Evolutionary conservation across 202 grass and related monocot species (phyloP), one percentile per base, ranked within the genome.

Genomic region (Cymbopogon flexuosus): DNA sequence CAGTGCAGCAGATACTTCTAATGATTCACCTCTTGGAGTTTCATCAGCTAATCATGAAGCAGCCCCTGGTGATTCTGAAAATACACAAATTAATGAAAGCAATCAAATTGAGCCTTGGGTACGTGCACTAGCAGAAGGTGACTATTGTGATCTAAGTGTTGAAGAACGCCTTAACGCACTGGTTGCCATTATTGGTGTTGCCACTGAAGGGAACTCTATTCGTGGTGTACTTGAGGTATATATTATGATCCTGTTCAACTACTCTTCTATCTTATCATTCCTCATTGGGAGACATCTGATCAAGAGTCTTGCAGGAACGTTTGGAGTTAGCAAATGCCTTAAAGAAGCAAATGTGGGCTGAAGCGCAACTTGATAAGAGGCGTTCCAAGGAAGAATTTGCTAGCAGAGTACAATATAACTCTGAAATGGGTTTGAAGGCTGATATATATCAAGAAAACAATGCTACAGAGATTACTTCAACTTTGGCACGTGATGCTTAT

Each of bases 341-440:
- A 75, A 98, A 95, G 77, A 98, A 98, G 80, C 96, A 98, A 86
- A 93, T 98, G 90, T 95, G 88, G 92, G 90, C 90, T 3, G 96
- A 98, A 66, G 96, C 88, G 82, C 96, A 98, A 70, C 82, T 87
- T 67, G 96, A 95, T 76, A 98, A 91, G 84, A 94, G 86, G 60
- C 96, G 92, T 78, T 89, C 83, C 62, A 95, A 84, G 76, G 96
- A 93, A 87, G 96, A 98, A 65, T 89, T 86, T 93, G 74, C 79
- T 76, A 86, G 57, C 70, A 91, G 66, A 88, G 23, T 82, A 62
- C 96, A 93, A 77, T 93, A 76, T 61, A 89, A 79, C 88, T 86
- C 92, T 88, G 90, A 79, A 73, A 57, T 42, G 68, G 88, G 77
- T 79, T 82, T 65, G 18, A 94, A 87, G 79, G 46, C 58, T 90